phyloP scores from a whole-genome alignment of 2,329 filamentous ascomycete genomes.

The Aspergillus carbonarius region DNA sequence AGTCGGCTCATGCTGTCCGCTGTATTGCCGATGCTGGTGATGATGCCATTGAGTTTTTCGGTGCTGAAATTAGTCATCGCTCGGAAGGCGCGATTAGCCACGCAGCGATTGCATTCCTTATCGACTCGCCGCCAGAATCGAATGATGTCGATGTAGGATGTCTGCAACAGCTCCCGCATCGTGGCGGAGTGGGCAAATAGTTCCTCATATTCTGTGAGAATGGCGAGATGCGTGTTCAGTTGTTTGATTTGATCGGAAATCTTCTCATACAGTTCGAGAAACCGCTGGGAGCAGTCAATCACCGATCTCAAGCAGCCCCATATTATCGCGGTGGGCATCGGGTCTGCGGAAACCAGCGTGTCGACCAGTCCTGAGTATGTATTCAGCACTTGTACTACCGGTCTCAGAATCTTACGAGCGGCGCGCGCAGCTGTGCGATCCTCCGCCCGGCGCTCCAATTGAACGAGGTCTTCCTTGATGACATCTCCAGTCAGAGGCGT shows the following conservation, averaged over 20 bases:
- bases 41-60: not conserved
- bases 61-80: not conserved
- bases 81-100: not conserved
- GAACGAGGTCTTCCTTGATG: not conserved
- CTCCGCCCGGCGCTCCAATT: not conserved
- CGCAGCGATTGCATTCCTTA: not conserved
- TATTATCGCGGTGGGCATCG: not conserved
- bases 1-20: not conserved
- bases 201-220: slow-evolving; percentile 1
- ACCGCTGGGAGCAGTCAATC: not conserved
- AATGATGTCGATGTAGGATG: not conserved
- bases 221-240: not conserved
- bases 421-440: not conserved
- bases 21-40: not conserved
- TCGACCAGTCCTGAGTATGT: not conserved
- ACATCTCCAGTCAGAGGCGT: not conserved
- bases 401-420: not conserved
- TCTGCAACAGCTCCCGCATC: not conserved
- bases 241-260: not conserved
- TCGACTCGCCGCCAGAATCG: not conserved
- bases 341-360: not conserved
- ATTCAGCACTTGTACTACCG: not conserved
- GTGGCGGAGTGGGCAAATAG: not conserved
- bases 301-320: not conserved
- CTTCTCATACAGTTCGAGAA: not conserved